Evolutionary conservation across 163 green algal genomes (phyloP), one percentile per base, ranked within the genome.

Genomic region (Scenedesmus sp.): DNA sequence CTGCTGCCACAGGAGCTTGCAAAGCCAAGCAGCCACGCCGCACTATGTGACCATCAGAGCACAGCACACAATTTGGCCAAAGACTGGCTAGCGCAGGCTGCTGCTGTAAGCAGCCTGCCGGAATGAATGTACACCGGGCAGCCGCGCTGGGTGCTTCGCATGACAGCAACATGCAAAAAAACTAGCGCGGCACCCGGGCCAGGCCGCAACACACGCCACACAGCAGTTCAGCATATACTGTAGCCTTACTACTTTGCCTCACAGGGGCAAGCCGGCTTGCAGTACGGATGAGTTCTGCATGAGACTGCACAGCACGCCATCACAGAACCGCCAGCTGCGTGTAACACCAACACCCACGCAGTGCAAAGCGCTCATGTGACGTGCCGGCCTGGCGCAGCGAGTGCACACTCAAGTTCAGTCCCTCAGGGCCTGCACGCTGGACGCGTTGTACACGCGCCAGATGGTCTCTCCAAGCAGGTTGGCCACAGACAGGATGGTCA

Each of bases 401-500:
- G 52, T 54, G 55, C 82, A 54, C 55, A 52, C 20, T 16, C 82
- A 87, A n/a, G 54, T 60, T 94, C 84, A 96, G 54, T 95, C 94
- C 2, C 94, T 70, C 54, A 97, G 90, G 10, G 95, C 95, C 93
- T 98, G 96, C 66, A 99, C 96, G 7, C 95, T 98, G 20, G 95
- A 96, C 1, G 98, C 95, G 93, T 99, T 99, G 96, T 99, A 98
- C 12, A 99, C 97, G 12, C 98, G 96, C 98, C 98, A 99, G 92
- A 99, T 99, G 74, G 98, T 98, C 93, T 99, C 98, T 0, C 98
- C 98, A 57, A 99, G 93, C 90, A 99, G 94, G 95, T 99, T 99
- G 67, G 98, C 98, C 56, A 99, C 98, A 46, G 92, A 97, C 16
- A 99, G 94, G 64, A 99, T 97, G 62, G 98, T 99, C 52, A 99